These are phyloP conservation scores for Trebouxia sp. DNA, from an alignment of 139 green algal genomes.

Conservation along the genomic window DNA sequence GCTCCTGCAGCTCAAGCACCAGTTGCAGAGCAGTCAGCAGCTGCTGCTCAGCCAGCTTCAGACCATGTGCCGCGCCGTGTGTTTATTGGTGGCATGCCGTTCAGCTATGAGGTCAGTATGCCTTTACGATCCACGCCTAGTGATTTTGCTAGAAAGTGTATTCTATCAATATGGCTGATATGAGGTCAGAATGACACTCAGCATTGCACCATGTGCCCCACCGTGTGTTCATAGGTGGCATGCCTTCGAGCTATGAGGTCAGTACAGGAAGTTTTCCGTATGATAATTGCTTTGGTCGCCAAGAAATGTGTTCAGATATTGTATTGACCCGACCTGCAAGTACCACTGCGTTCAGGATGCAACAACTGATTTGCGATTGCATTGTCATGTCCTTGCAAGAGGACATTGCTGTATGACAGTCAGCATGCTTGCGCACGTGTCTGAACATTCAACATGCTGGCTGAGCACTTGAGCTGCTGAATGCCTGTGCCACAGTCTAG, in stretches of 20 bases:
- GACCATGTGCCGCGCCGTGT: conserved; percentile 51
- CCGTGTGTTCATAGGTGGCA: conserved; percentile 86
- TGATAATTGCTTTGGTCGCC: no score
- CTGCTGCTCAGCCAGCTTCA: not conserved
- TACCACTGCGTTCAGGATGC: no score
- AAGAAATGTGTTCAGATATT: no score
- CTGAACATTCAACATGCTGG: not conserved
- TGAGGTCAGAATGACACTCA: no score
- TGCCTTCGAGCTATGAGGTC: conserved; percentile 85
- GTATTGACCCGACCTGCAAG: no score
- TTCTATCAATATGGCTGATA: no score
- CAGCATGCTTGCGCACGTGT: not conserved
- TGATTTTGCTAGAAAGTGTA: no score
- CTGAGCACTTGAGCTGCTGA: not conserved
- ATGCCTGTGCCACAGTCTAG: no score
- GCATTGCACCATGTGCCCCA: conserved; percentile 10
- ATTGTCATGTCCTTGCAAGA: no score
- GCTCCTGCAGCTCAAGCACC: not conserved
- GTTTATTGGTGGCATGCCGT: conserved; percentile 92
- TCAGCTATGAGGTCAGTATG: conserved; percentile 64
- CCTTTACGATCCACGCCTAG: no score
- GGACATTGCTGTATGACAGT: not conserved
- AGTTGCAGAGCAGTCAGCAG: not conserved
- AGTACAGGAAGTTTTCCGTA: no score
- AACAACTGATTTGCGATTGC: no score